A percentile compares a stretch with the other conserved stretches of the same genome.
phyloP scores from a whole-genome alignment of 2,329 filamentous ascomycete species.

The Aureobasidium sp. region DNA sequence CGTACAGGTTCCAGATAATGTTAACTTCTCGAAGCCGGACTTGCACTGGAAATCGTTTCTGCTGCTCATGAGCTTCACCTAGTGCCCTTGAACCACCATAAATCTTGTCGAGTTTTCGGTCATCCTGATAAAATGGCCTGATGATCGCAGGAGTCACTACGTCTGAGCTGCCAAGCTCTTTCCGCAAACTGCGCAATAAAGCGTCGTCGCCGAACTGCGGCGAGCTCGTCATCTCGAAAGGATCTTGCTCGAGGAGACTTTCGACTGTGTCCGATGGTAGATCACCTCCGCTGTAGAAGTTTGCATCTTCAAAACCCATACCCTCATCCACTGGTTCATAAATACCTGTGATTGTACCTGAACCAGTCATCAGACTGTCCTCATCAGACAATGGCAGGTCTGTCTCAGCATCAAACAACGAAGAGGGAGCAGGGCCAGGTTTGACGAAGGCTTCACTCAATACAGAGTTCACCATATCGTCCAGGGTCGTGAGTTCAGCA shows the following conservation, averaged over 20 bases:
- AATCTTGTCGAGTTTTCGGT: conserved; percentile 29
- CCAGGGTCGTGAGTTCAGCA: conserved; percentile 54
- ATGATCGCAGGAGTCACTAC: conserved; percentile 22
- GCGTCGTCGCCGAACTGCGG: conserved; percentile 27
- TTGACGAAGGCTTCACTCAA: conserved; percentile 73
- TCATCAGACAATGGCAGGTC: conserved; percentile 19
- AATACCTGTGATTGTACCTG: conserved; percentile 27
- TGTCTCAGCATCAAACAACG: conserved; percentile 29
- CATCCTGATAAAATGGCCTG: conserved; percentile 26
- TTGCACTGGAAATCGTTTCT: conserved; percentile 48
- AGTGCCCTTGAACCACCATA: conserved; percentile 16
- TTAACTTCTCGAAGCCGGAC: conserved; percentile 80
- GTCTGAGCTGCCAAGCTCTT: conserved; percentile 23
- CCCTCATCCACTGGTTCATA: conserved; percentile 29
- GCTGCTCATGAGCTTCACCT: conserved; percentile 2
- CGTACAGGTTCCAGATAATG: conserved; percentile 94
- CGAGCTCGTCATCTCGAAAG: conserved; percentile 31
- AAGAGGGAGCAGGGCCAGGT: conserved; percentile 55
- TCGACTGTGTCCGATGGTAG: conserved; percentile 25
- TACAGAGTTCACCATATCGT: conserved; percentile 85
- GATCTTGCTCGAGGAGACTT: conserved; percentile 30
- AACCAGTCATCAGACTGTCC: conserved; percentile 30
- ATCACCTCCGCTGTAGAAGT: conserved; percentile 20
- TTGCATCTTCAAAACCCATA: conserved; percentile 20
- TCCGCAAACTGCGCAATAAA: conserved; percentile 26